Base-by-base conservation (phyloP, 371 early-diverging fungal genomes). In the Blakeslea trispora region DNA sequence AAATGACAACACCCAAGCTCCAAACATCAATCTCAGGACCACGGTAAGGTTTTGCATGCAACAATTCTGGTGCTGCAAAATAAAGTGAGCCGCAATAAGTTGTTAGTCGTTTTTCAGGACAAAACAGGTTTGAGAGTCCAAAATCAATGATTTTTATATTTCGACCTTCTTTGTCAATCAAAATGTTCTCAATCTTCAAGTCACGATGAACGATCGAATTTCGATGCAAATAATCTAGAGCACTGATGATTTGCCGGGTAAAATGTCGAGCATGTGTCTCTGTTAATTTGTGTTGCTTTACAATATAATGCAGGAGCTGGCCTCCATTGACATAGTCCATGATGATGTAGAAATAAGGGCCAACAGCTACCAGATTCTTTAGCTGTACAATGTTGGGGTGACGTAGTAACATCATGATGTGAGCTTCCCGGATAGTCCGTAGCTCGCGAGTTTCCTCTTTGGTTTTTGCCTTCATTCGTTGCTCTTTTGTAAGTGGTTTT, bases 121-220 rank as follows among this genome's bases (percentile, higher is more conserved):
- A 91, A 66, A 90, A 96, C 43, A 95, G 72, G 64, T 96, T 97
- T 24, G 94, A 89, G 17, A 99, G 81, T 0, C 99, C 99, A 86
- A 98, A 98, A 71, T 98, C 99, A 53, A 94, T 90, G 14, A 95
- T 83, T 64, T 94, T 93, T 65, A 92, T 84, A 55, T 84, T 81
- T 91, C 95, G 69, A 22, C 91, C 94, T 31, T 82, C 68, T 57
- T 85, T 82, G 24, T 89, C 85, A n/a, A 98, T 85, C 42, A 96
- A 61, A 55, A 98, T 94, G 67, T 98, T 98, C 75, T 98, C 98
- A 54, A 96, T 94, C 72, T 98, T 97, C 41, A 97, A 78, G 69
- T 97, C 98, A 68, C 99, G 83, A 64, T 99, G 99, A 8, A 96
- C 98, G 49, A 99, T 93, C 4, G 90, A 91, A 75, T 98, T 96